Evolutionary conservation across 768 basidiomycete genomes (phyloP).

Genomic region (Podaxis sp.): DNA sequence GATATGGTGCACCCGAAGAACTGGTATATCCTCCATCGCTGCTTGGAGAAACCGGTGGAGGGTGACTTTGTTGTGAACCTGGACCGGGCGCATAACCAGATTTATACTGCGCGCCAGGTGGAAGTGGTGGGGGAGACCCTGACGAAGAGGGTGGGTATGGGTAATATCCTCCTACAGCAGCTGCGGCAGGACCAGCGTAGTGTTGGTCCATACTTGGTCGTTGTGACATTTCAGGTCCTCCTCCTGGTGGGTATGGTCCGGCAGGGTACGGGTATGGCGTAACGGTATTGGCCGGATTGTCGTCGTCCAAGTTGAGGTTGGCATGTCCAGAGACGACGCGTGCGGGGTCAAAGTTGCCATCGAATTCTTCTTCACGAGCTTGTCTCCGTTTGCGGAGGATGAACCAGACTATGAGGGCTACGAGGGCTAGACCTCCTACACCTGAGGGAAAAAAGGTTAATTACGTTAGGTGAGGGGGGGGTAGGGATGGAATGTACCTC

Average conservation of each 20-base stretch:
- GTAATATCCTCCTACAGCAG: background rate
- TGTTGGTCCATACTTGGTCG: background rate
- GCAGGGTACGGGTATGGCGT: conserved; percentile 2
- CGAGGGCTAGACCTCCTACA: conserved; percentile 26
- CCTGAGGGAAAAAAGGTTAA: conserved; percentile 20
- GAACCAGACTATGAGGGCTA: conserved; percentile 26
- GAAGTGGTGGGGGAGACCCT: background rate
- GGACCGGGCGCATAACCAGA: background rate
- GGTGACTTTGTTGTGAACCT: background rate
- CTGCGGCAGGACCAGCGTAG: background rate
- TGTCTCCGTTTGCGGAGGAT: conserved; percentile 27
- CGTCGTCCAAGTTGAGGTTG: conserved; percentile 5
- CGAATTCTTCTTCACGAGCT: conserved; percentile 29
- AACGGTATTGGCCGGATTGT: background rate
- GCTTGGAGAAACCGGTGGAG: background rate
- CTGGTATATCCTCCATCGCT: conserved; percentile 9
- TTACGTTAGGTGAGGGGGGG: background rate
- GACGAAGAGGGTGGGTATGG: background rate
- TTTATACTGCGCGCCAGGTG: background rate
- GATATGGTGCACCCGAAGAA: background rate
- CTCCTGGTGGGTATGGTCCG: background rate
- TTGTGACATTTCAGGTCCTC: conserved; percentile 5
- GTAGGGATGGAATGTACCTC: conserved; percentile 30
- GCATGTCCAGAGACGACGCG: conserved; percentile 6
- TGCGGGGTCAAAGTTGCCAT: conserved; percentile 43